phyloP scores from a whole-genome alignment of 345 rosid genomes.

The Eucalyptus globulus region DNA sequence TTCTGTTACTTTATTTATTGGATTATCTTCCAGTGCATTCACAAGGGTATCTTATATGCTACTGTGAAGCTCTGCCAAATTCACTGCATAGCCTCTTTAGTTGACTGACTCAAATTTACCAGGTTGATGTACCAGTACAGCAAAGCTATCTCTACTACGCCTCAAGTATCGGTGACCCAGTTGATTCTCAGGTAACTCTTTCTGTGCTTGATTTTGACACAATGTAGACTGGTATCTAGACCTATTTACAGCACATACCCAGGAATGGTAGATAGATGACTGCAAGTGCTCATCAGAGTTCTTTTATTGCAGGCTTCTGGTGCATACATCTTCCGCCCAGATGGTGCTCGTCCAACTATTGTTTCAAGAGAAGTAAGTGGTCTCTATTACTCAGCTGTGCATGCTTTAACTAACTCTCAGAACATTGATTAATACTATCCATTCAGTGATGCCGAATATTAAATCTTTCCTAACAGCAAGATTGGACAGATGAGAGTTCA shows the following conservation, averaged over 20 bases:
- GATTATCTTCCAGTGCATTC: background rate
- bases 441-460: background rate
- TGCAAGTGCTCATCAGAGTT: background rate
- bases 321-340: conserved; percentile 82
- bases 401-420: background rate
- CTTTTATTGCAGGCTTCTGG: conserved; percentile 41
- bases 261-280: background rate
- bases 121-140: conserved; percentile 59
- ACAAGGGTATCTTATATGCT: background rate
- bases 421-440: background rate
- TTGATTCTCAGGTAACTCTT: conserved; percentile 13
- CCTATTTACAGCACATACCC: background rate
- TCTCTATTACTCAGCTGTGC: background rate
- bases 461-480: background rate
- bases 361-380: conserved; percentile 40
- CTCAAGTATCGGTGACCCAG: conserved; percentile 27
- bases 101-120: background rate
- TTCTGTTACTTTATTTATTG: background rate
- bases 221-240: background rate
- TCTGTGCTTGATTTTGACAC: background rate
- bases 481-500: background rate
- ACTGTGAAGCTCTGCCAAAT: background rate
- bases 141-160: conserved; percentile 82
- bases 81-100: background rate
- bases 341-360: conserved; percentile 20